These are phyloP conservation scores for Pancytospora epiphaga DNA, from an alignment of 371 early-diverging fungal species.

Conservation along the genomic window DNA sequence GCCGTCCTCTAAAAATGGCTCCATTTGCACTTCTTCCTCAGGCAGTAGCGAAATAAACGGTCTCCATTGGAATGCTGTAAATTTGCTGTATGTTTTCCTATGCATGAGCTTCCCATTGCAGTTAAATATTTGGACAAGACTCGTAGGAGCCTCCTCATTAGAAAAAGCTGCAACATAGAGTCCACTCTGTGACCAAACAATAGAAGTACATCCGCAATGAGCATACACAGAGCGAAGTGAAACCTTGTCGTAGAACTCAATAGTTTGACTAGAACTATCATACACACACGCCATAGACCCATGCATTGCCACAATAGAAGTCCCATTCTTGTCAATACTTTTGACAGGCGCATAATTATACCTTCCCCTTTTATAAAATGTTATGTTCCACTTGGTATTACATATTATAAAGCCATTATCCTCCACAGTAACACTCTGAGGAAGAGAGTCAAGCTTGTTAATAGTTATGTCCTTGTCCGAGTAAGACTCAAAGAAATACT, in stretches of 20 bases:
- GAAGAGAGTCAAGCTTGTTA: conserved; percentile 8
- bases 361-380: conserved; percentile 31
- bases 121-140: conserved; percentile 49
- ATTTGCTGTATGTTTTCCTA: conserved; percentile 34
- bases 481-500: conserved; percentile 33
- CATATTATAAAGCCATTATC: conserved; percentile 24
- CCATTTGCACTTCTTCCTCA: conserved; percentile 24
- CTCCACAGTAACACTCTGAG: conserved; percentile 1
- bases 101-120: conserved; percentile 42
- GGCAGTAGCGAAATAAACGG: neutral
- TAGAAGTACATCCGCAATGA: conserved; percentile 37
- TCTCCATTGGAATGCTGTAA: conserved; percentile 44
- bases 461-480: conserved; percentile 15
- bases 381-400: conserved; percentile 1
- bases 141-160: neutral
- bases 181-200: conserved; percentile 45
- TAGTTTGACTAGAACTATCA: conserved; percentile 18
- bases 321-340: conserved; percentile 22
- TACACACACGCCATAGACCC: conserved; percentile 18
- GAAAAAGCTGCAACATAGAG: conserved; percentile 38
- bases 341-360: conserved; percentile 11
- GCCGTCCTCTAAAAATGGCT: neutral
- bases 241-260: conserved; percentile 49
- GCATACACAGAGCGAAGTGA: conserved; percentile 16
- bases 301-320: conserved; percentile 7